Evolutionary conservation across 441 rosid species (phyloP), one percentile per base, ranked within the genome.

Genomic region (Melastoma candidum): DNA sequence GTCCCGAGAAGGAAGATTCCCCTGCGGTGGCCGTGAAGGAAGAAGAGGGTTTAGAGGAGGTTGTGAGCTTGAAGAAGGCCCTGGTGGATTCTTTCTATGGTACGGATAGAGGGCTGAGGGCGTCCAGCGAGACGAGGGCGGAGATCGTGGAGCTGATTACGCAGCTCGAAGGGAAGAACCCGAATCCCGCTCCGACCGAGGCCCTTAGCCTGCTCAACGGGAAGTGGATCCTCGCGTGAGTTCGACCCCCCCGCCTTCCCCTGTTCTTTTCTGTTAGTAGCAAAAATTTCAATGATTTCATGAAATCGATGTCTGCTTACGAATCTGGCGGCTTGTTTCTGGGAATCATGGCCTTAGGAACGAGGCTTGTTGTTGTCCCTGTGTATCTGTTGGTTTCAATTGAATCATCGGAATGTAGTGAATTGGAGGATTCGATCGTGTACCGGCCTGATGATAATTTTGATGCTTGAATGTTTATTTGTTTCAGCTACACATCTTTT

Each of bases 201-300:
- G 94, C 97, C 47, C 63, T 92, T 65, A 43, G 79, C 68, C 74
- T 79, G 50, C 92, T 92, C 74, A 82, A 88, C 51, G 98, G 89
- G 60, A 92, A 88, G 68, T 92, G 98, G 98, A 79, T 85, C 68
- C 95, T 92, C 17, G 86, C 78, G 98, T 92, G 80, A 76, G 92
- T 64, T 26, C 8, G 27, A 14, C 22, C 4, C 6, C 32, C 3
- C 26, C 29, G 22, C 26, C 11, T 1, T 49, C 11, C 36, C 7
- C 22, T 12, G n/a, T 0, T 36, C 22, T 26, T 41, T 12, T 22
- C 4, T 50, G 47, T 22, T 22, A 32, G 24, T 1, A 32, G 46
- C 12, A 9, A 52, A 36, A 13, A 1, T 0, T 1, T 14, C 13
- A 4, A 3, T 10, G 46, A 3, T 0, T 52, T 52, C 17, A 32